These are phyloP conservation scores for Fusarium anguioides DNA, from an alignment of 2,329 filamentous ascomycete genomes.

Conservation along the genomic window DNA sequence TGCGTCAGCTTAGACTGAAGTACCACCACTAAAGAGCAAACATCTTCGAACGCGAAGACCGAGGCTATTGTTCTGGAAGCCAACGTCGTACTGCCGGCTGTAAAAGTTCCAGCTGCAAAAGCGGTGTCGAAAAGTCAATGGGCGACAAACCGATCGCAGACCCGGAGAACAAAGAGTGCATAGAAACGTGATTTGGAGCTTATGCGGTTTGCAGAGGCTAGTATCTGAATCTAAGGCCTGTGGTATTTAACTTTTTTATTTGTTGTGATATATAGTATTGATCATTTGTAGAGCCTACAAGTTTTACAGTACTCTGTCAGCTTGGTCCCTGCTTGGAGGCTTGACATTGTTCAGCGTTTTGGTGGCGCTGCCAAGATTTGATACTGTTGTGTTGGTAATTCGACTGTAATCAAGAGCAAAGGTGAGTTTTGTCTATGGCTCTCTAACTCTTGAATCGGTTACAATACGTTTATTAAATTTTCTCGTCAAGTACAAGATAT, in stretches of 20 bases:
- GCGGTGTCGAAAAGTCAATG: conserved; percentile 5
- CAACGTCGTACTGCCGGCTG: background rate
- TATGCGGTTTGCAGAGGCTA: background rate
- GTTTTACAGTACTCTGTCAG: background rate
- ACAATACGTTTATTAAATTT: too few species aligned
- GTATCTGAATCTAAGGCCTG: background rate
- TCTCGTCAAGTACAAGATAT: background rate
- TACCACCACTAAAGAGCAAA: background rate
- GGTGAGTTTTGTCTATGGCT: background rate
- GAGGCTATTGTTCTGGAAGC: conserved; percentile 4
- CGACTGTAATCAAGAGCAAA: background rate
- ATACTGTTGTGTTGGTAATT: background rate
- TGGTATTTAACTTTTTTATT: background rate
- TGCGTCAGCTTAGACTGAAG: background rate
- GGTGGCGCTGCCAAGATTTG: conserved; percentile 16
- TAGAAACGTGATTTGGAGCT: background rate
- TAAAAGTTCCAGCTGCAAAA: background rate
- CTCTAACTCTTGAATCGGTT: background rate
- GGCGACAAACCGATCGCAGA: background rate
- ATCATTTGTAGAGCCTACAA: background rate
- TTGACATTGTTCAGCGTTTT: conserved; percentile 21
- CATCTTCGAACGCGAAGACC: background rate
- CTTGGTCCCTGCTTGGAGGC: conserved; percentile 6
- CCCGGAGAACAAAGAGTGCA: background rate
- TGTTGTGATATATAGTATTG: background rate